A percentile compares a stretch with the other conserved stretches of the same genome.
phyloP scores from a whole-genome alignment of 2,329 filamentous ascomycete species.

The Aspergillus neoniger region DNA sequence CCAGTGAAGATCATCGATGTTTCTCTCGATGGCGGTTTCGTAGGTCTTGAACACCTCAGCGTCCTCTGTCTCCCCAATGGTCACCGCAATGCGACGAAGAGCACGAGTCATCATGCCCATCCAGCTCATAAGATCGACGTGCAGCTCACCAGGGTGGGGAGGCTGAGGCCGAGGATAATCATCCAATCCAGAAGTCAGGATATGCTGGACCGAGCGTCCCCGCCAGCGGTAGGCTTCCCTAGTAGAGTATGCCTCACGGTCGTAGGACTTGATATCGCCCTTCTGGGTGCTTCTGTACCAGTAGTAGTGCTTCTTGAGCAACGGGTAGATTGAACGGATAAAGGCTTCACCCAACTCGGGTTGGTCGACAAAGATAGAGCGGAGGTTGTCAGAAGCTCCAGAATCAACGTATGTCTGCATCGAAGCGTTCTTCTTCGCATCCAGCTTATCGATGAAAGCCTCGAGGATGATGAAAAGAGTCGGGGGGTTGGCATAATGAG shows the following conservation, averaged over 20 bases:
- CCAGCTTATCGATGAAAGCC: conserved; percentile 76
- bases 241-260: conserved; percentile 81
- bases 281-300: conserved; percentile 94
- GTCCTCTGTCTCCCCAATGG: conserved; percentile 76
- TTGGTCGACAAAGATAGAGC: conserved; percentile 68
- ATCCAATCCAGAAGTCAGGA: conserved; percentile 90
- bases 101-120: conserved; percentile 93
- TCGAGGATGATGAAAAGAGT: conserved; percentile 91
- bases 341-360: conserved; percentile 68
- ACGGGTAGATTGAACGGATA: conserved; percentile 76
- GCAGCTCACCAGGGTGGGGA: conserved; percentile 91
- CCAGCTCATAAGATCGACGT: conserved; percentile 94
- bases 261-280: conserved; percentile 88
- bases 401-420: conserved; percentile 25
- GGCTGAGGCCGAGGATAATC: conserved; percentile 94
- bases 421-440: conserved; percentile 43
- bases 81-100: conserved; percentile 75
- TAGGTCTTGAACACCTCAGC: conserved; percentile 70
- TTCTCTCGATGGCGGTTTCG: conserved; percentile 75
- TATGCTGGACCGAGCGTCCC: conserved; percentile 80
- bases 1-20: conserved; percentile 95
- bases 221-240: conserved; percentile 96
- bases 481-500: conserved; percentile 95
- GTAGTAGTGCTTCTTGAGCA: conserved; percentile 83
- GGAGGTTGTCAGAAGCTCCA: conserved; percentile 49